Evolutionary conservation across 495 filamentous ascomycete species (phyloP).

Genomic region (Xylaria flabelliformis): DNA sequence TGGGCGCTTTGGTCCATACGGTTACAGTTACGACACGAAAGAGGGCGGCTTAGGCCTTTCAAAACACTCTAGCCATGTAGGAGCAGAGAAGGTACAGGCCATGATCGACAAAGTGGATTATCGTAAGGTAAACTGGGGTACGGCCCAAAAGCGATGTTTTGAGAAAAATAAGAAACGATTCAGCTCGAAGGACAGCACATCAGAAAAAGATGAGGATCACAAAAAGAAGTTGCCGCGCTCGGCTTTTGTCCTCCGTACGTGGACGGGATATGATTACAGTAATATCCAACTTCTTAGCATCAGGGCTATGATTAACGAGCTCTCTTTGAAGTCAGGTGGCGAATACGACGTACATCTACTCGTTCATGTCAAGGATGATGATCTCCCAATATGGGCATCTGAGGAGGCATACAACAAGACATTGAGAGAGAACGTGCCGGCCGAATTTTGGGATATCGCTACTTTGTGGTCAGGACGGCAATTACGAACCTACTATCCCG

Average conservation of each 20-base stretch:
- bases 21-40: constrained; percentile 74
- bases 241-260: constrained; percentile 51
- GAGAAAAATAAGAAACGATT: constrained; percentile 72
- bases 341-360: constrained; percentile 66
- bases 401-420: constrained; percentile 56
- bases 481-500: constrained; percentile 49
- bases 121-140: constrained; percentile 72
- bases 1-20: constrained; percentile 81
- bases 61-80: constrained; percentile 70
- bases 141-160: constrained; percentile 74
- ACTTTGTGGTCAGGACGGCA: constrained; percentile 61
- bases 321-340: constrained; percentile 59
- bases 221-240: constrained; percentile 39
- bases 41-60: constrained; percentile 78
- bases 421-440: constrained; percentile 56
- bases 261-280: constrained; percentile 51
- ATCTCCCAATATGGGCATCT: constrained; percentile 59
- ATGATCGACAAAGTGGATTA: constrained; percentile 71
- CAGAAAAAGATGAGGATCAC: constrained; percentile 6
- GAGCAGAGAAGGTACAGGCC: constrained; percentile 69
- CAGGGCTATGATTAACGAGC: constrained; percentile 63
- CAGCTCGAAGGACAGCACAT: constrained; percentile 22
- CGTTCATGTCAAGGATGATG: constrained; percentile 63
- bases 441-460: constrained; percentile 61
- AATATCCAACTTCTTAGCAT: constrained; percentile 53